Base-by-base conservation (phyloP, 2,329 filamentous ascomycete species). In the Sphaerulina vaccinii region DNA sequence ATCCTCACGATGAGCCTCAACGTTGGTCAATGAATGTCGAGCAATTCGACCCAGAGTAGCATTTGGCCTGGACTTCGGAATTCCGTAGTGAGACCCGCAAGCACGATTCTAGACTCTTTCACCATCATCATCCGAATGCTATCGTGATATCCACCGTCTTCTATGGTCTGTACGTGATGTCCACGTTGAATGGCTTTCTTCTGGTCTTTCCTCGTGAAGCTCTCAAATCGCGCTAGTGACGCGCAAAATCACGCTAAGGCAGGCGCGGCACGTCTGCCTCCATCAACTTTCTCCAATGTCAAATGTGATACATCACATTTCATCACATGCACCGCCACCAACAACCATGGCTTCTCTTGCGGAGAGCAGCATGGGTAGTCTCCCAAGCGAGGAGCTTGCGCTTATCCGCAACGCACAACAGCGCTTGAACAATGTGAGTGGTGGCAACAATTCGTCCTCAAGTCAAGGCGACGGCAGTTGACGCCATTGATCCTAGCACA, bases 401-500 rank as follows among this genome's bases (percentile, higher is more conserved):
- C 52, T 8, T 35, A 57, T 33, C 56, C 52, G 22, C 49, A 56
- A 13, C 49, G 55, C 18, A 33, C 56, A 54, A 19, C 49, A 56
- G n/a, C 49, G 55, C 18, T 46, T 65, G 19, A 40, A 61, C 32
- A 44, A 60, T 52, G 61, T 64, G 32, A 54, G 56, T 58, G 37
- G 47, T 16, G 15, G 37, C 22, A 29, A 13, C 18, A 27, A 8
- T 27, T 45, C 23, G n/a, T 11, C 24, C 33, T 47, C 32, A 32
- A 37, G 37, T 38, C 23, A 39, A 24, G 46, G 39, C 15, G 36
- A 38, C 51, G 43, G 45, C 36, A 36, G 52, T 56, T 67, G 61
- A 66, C 62, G 18, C 59, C 59, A 54, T 60, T 42, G 33, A 64
- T 54, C 61, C 62, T 56, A 64, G 65, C 56, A 63, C 57, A 39